Evolutionary conservation across 1,139 yeast species (phyloP).

Genomic region (Debaryomycetaceae sp.): DNA sequence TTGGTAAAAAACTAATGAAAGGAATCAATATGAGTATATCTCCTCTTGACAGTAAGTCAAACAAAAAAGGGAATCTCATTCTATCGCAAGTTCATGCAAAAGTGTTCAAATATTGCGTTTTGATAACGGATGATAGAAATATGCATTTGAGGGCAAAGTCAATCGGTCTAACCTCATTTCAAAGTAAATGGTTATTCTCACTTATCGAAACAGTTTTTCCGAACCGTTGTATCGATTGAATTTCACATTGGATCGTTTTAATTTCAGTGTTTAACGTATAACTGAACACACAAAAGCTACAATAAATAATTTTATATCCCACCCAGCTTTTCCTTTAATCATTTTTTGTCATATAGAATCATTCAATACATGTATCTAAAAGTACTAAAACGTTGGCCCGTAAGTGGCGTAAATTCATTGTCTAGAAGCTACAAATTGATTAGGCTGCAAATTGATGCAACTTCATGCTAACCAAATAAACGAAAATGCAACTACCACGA

Average conservation of each 20-base stretch:
- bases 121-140: slow-evolving; percentile 71
- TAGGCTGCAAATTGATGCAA: too few relatives aligned
- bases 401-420: too few relatives aligned
- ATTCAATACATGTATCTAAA: not conserved
- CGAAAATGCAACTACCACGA: too few relatives aligned
- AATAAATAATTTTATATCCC: too few relatives aligned
- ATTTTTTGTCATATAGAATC: not conserved
- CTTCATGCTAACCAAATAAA: too few relatives aligned
- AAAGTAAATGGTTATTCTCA: slow-evolving; percentile 59
- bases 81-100: slow-evolving; percentile 36
- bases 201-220: slow-evolving; percentile 45
- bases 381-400: too few relatives aligned
- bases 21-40: slow-evolving; percentile 30
- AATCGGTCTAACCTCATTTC: slow-evolving; percentile 54
- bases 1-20: slow-evolving; percentile 35
- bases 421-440: too few relatives aligned
- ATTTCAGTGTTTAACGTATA: not conserved
- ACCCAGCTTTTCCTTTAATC: not conserved
- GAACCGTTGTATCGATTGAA: slow-evolving; percentile 40
- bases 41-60: slow-evolving; percentile 1
- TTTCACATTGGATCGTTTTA: not conserved
- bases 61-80: slow-evolving; percentile 8
- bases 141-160: slow-evolving; percentile 67
- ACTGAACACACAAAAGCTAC: not conserved
- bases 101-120: slow-evolving; percentile 52